Evolutionary conservation across 2,329 filamentous ascomycete genomes (phyloP).

Genomic region (Penicillium sp.): DNA sequence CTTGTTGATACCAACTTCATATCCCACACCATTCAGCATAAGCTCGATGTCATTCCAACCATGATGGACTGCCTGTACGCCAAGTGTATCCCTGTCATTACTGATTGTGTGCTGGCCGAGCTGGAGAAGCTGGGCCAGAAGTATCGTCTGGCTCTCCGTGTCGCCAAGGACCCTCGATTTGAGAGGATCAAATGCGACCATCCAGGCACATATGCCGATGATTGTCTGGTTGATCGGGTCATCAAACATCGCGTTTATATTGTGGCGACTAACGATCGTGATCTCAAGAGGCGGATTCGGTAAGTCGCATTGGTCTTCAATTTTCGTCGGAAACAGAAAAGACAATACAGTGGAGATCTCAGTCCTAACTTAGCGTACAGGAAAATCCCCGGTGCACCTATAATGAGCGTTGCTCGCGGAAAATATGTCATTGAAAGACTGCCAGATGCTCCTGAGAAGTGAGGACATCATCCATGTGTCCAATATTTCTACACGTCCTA

Average conservation of each 20-base stretch:
- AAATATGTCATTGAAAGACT: constrained; percentile 95
- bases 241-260: constrained; percentile 75
- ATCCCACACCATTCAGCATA: constrained; percentile 84
- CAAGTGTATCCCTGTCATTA: constrained; percentile 86
- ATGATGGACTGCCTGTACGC: constrained; percentile 96
- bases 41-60: constrained; percentile 80
- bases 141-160: constrained; percentile 80
- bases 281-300: constrained; percentile 76
- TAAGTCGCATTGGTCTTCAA: constrained; percentile 3
- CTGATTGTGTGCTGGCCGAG: constrained; percentile 77
- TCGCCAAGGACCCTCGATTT: constrained; percentile 88
- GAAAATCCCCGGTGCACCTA: constrained; percentile 71
- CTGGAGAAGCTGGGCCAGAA: constrained; percentile 86
- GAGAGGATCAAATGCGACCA: constrained; percentile 85
- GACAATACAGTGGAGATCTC: background rate
- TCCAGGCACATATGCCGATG: constrained; percentile 83
- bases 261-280: constrained; percentile 69
- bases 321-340: background rate
- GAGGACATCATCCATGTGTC: constrained; percentile 31
- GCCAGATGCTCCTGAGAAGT: constrained; percentile 71
- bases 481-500: background rate
- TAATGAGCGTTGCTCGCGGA: constrained; percentile 76
- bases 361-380: constrained; percentile 6
- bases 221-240: constrained; percentile 74
- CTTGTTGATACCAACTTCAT: constrained; percentile 90